Conservation (phyloP, 225 moss, liverwort and hornwort genomes). For the Thuidium tamariscinum region DNA sequence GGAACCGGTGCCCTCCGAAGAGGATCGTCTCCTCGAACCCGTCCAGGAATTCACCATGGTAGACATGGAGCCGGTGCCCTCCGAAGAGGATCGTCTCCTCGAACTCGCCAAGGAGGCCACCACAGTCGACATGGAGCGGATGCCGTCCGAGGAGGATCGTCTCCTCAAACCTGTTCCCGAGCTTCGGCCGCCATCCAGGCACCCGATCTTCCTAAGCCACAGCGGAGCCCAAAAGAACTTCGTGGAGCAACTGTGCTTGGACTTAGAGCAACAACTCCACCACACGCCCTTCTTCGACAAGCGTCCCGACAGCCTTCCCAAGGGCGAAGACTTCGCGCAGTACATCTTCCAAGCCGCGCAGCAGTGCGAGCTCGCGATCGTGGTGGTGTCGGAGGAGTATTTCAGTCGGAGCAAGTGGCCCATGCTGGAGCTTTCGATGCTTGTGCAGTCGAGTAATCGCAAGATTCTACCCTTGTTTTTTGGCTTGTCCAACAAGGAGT, state of each 20-base stretch:
- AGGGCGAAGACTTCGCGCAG: neutral
- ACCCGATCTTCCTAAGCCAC: neutral
- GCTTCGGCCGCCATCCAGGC: neutral
- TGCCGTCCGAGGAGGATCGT: neutral
- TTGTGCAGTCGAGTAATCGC: neutral
- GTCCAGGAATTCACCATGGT: too few species aligned
- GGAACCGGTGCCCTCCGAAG: neutral
- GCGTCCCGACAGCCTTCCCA: neutral
- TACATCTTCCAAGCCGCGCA: neutral
- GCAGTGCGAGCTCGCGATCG: neutral
- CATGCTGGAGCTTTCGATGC: neutral
- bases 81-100: neutral
- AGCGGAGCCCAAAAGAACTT: neutral
- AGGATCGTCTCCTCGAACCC: neutral
- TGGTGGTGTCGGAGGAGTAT: constrained; percentile 13
- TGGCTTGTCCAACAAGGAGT: neutral
- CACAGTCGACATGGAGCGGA: neutral
- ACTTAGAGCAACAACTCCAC: neutral
- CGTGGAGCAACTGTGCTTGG: neutral
- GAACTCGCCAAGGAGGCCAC: neutral
- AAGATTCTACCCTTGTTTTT: neutral
- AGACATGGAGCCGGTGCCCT: neutral
- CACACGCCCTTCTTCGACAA: neutral
- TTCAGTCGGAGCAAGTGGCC: constrained; percentile 4
- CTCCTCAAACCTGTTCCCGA: neutral